These are phyloP conservation scores for Alternaria arborescens DNA, from an alignment of 2,329 filamentous ascomycete genomes.

Conservation along the genomic window DNA sequence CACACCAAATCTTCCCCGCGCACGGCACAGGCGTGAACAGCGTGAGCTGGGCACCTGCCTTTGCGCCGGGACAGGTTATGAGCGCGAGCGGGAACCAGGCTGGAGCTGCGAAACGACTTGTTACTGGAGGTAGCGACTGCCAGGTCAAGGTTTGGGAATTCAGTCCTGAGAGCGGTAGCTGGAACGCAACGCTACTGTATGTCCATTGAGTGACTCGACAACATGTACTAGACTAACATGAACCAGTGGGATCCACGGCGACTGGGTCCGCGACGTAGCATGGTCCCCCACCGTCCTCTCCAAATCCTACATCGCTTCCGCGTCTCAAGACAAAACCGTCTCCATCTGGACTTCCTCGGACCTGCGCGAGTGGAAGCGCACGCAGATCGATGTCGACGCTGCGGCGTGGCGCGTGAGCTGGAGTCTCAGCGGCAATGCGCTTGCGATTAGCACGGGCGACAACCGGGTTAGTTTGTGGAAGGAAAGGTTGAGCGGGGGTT, in stretches of 20 bases:
- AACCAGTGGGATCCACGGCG: conserved; percentile 79
- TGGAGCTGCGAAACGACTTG: conserved; percentile 76
- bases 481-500: conserved; percentile 94
- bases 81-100: conserved; percentile 68
- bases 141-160: conserved; percentile 92
- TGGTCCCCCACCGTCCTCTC: conserved; percentile 96
- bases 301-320: conserved; percentile 95
- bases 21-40: conserved; percentile 95
- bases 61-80: conserved; percentile 82
- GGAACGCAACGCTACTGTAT: conserved; percentile 63
- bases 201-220: background rate
- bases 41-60: conserved; percentile 92
- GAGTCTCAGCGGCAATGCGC: conserved; percentile 95
- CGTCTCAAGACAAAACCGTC: conserved; percentile 95
- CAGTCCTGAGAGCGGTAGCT: conserved; percentile 62
- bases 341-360: conserved; percentile 83
- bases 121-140: conserved; percentile 95
- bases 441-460: conserved; percentile 91
- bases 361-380: conserved; percentile 77
- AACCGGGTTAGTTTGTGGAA: conserved; percentile 99
- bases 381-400: conserved; percentile 85
- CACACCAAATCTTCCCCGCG: conserved; percentile 86
- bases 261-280: conserved; percentile 97
- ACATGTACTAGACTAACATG: background rate
- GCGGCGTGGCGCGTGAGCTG: conserved; percentile 97